Conservation (phyloP, 805 yeast genomes). For the Lachancea cidri region DNA sequence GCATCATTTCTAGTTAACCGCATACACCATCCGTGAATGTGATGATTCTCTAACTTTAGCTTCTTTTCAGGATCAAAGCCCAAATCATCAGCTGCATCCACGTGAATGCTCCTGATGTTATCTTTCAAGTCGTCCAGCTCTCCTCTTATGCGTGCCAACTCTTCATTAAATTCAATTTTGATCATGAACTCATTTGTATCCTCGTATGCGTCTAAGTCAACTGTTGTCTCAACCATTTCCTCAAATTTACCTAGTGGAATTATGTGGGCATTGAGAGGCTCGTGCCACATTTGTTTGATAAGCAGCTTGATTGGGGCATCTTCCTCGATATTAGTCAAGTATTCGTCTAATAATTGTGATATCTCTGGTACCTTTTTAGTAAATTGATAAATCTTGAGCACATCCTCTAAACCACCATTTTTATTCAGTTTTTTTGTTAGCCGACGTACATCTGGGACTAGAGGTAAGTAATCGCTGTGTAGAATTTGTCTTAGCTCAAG, state of each 20-base stretch:
- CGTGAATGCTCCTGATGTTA: constrained; percentile 56
- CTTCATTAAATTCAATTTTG: constrained; percentile 84
- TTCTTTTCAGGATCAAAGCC: constrained; percentile 82
- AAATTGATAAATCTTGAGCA: constrained; percentile 81
- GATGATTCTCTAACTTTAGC: constrained; percentile 83
- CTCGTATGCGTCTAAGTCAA: constrained; percentile 79
- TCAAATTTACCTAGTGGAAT: constrained; percentile 59
- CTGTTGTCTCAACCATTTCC: constrained; percentile 87
- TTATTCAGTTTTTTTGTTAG: constrained; percentile 61
- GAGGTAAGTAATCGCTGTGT: constrained; percentile 59
- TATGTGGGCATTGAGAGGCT: constrained; percentile 46
- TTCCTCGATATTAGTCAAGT: constrained; percentile 35
- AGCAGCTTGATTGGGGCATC: constrained; percentile 31
- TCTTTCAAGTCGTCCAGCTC: constrained; percentile 50
- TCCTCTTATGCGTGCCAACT: constrained; percentile 54
- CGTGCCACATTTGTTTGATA: constrained; percentile 49
- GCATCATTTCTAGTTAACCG: constrained; percentile 90
- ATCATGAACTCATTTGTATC: constrained; percentile 73
- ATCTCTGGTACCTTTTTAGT: constrained; percentile 67
- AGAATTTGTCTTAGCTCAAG: constrained; percentile 58
- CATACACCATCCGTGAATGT: constrained; percentile 90
- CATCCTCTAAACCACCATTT: constrained; percentile 74
- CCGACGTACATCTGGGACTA: constrained; percentile 80
- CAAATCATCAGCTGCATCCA: constrained; percentile 64
- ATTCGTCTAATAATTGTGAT: constrained; percentile 44